A percentile compares a stretch with the other conserved stretches of the same genome.
These are phyloP conservation scores for Symmetrospora coprosmae DNA, from an alignment of 768 basidiomycete genomes.

Conservation along the genomic window DNA sequence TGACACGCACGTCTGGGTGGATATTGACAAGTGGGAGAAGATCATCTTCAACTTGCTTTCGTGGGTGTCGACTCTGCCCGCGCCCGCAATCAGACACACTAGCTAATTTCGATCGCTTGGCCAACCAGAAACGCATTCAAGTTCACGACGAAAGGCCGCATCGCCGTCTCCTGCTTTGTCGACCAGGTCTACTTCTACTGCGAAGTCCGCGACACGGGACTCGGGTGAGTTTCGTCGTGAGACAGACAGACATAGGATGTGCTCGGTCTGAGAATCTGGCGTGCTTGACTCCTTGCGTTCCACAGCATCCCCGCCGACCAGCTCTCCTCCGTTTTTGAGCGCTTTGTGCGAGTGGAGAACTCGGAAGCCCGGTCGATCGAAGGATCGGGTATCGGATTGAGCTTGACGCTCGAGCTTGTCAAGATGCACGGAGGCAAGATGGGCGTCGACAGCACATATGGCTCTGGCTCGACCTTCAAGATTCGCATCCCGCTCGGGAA, in stretches of 20 bases:
- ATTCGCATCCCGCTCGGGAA: slow-evolving; percentile 18
- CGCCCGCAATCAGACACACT: no score
- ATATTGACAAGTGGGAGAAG: slow-evolving; percentile 22
- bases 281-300: no score
- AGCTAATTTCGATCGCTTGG: no score
- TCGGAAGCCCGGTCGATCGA: slow-evolving; percentile 5
- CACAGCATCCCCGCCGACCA: slow-evolving; percentile 20
- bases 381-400: slow-evolving; percentile 21
- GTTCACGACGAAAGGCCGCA: slow-evolving; percentile 4
- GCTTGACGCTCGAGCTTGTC: slow-evolving; percentile 20
- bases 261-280: no score
- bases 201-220: slow-evolving; percentile 18
- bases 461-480: slow-evolving; percentile 19
- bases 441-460: slow-evolving; percentile 14
- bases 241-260: no score
- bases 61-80: no score
- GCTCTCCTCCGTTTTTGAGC: slow-evolving; percentile 20
- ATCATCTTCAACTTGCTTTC: slow-evolving; percentile 25
- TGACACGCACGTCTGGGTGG: slow-evolving; percentile 16
- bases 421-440: slow-evolving; percentile 21
- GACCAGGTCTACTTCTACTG: slow-evolving; percentile 12
- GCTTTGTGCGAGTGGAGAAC: slow-evolving; percentile 23
- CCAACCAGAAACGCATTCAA: slow-evolving; percentile 23
- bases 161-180: neutral
- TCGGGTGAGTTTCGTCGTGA: no score